Conservation (phyloP, 164 flowering plant species). For the Magnolia sinica region DNA sequence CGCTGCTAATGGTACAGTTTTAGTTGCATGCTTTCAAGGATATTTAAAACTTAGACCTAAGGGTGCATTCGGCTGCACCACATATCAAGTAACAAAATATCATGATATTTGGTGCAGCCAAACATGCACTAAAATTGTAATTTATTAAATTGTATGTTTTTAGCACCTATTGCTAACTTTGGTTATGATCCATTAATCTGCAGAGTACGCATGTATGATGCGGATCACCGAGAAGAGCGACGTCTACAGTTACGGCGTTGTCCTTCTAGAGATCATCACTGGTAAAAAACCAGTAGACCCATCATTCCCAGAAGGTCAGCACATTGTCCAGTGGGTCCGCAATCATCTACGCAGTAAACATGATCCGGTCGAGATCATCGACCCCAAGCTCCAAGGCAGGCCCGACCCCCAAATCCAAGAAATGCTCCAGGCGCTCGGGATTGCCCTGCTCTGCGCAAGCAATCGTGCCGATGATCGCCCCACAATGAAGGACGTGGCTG, state of each 20-base stretch:
- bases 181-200: not conserved
- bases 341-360: constrained; percentile 42
- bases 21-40: too few species aligned
- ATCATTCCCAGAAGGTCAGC: constrained; percentile 76
- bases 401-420: constrained; percentile 82
- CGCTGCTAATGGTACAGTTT: too few species aligned
- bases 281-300: constrained; percentile 94
- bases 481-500: constrained; percentile 84
- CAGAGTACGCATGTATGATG: constrained; percentile 80
- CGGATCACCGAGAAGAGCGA: constrained; percentile 88
- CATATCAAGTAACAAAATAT: too few species aligned
- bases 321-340: constrained; percentile 80
- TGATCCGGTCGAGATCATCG: constrained; percentile 68
- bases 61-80: too few species aligned
- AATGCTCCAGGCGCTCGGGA: constrained; percentile 89
- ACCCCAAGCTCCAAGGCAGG: constrained; percentile 67
- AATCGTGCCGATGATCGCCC: constrained; percentile 69
- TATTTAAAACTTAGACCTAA: too few species aligned
- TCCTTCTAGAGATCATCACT: constrained; percentile 82
- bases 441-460: constrained; percentile 72
- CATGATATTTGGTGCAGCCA: too few species aligned
- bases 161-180: not conserved
- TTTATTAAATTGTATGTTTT: too few species aligned
- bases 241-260: constrained; percentile 88
- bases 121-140: too few species aligned